Evolutionary conservation across 768 basidiomycete genomes (phyloP).

Genomic region (Punctularia strigosozonata): DNA sequence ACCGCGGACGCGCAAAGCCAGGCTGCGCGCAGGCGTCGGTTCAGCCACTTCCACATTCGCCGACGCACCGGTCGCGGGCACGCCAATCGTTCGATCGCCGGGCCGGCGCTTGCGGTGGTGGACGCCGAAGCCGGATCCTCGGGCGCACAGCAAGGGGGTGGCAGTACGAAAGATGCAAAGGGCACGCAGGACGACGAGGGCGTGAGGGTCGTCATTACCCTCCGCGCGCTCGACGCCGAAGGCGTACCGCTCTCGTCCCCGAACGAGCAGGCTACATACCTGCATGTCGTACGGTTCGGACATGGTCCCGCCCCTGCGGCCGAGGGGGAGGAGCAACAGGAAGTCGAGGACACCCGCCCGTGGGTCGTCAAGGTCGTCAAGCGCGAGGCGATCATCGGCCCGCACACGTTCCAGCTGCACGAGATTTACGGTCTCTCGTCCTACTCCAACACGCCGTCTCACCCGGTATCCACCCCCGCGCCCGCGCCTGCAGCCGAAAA

Average conservation of each 20-base stretch:
- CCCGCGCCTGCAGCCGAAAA: no score
- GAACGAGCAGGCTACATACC: constrained; percentile 85
- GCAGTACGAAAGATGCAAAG: constrained; percentile 25
- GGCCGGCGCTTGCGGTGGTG: constrained; percentile 70
- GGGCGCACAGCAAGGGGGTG: constrained; percentile 13
- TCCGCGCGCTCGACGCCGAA: constrained; percentile 73
- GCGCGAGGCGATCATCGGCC: constrained; percentile 85
- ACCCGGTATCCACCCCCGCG: constrained; percentile 23
- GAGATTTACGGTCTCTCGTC: constrained; percentile 89
- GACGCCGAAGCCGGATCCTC: constrained; percentile 43
- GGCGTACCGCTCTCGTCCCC: constrained; percentile 52
- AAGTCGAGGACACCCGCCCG: constrained; percentile 47
- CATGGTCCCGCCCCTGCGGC: constrained; percentile 21
- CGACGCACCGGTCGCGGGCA: no score
- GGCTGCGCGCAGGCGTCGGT: constrained; percentile 27
- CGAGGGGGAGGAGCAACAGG: no score
- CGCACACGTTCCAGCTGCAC: constrained; percentile 89
- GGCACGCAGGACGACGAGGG: constrained; percentile 39
- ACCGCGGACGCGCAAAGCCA: constrained; percentile 7
- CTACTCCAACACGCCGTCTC: constrained; percentile 23
- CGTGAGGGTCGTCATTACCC: constrained; percentile 65
- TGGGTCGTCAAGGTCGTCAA: constrained; percentile 93
- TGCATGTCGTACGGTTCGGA: constrained; percentile 72
- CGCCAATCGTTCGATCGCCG: constrained; percentile 44
- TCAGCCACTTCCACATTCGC: constrained; percentile 58